These are phyloP conservation scores for Aspergillus sclerotialis DNA, from an alignment of 2,329 filamentous ascomycete species.

Conservation along the genomic window DNA sequence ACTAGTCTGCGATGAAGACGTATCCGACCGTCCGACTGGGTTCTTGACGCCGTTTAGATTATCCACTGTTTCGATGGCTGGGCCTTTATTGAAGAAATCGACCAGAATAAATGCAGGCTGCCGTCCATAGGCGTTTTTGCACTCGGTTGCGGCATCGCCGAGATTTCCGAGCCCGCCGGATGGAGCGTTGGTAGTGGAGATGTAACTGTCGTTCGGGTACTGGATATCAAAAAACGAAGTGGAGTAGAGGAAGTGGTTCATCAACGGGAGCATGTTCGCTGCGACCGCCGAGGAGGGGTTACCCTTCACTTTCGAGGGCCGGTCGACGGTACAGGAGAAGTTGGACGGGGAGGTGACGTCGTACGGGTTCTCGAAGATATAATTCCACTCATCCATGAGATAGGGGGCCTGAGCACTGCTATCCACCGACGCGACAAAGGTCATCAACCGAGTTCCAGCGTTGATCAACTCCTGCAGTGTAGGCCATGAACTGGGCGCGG, in stretches of 20 bases:
- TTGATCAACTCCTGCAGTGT: constrained; percentile 64
- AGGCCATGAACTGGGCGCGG: constrained; percentile 53
- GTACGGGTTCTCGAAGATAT: constrained; percentile 65
- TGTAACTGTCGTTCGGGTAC: constrained; percentile 54
- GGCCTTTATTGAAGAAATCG: constrained; percentile 70
- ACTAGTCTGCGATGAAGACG: constrained; percentile 17
- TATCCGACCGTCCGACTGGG: constrained; percentile 36
- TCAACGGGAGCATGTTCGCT: constrained; percentile 58
- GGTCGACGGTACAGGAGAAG: constrained; percentile 67
- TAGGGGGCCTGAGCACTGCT: constrained; percentile 32
- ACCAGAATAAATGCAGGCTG: constrained; percentile 69
- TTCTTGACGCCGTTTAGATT: constrained; percentile 53
- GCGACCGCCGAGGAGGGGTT: constrained; percentile 45
- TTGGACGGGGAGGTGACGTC: constrained; percentile 55
- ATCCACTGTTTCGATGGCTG: constrained; percentile 64
- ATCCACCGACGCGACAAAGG: constrained; percentile 55
- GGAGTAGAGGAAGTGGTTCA: constrained; percentile 75
- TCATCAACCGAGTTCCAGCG: constrained; percentile 57
- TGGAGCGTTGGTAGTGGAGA: constrained; percentile 60
- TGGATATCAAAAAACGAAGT: constrained; percentile 48
- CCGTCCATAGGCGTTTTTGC: constrained; percentile 51
- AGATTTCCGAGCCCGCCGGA: constrained; percentile 49
- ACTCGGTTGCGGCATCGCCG: constrained; percentile 44
- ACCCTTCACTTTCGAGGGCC: constrained; percentile 51
- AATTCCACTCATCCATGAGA: constrained; percentile 37